A percentile compares a stretch with the other conserved stretches of the same genome.
Conservation (phyloP, 768 basidiomycete species). For the Crassisporium funariophilum region DNA sequence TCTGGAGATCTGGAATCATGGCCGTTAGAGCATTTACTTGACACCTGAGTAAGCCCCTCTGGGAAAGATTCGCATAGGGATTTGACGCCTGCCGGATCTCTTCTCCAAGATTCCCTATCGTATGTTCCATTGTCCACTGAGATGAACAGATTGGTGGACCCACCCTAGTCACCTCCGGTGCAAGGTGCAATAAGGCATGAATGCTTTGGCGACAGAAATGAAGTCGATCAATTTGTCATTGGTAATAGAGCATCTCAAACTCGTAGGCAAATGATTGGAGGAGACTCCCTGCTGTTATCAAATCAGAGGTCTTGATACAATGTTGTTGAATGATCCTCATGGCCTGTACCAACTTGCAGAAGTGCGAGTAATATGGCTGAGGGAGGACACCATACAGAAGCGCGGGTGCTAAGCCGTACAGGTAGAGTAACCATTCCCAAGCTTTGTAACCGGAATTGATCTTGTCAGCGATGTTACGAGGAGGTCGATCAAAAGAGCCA, state of each 20-base stretch:
- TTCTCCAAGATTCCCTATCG: slow-evolving; percentile 27
- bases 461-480: slow-evolving; percentile 42
- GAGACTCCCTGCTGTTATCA: slow-evolving; percentile 15
- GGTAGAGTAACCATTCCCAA: slow-evolving; percentile 28
- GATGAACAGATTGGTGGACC: slow-evolving; percentile 22
- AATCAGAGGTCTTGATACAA: slow-evolving; percentile 12
- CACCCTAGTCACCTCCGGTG: slow-evolving; percentile 22
- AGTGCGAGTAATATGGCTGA: slow-evolving; percentile 24
- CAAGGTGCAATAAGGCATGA: slow-evolving; percentile 30
- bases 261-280: slow-evolving; percentile 26
- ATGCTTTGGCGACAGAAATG: slow-evolving; percentile 36
- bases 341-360: slow-evolving; percentile 29
- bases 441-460: slow-evolving; percentile 35
- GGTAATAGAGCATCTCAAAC: slow-evolving; percentile 37
- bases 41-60: slow-evolving; percentile 15
- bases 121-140: slow-evolving; percentile 35
- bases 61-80: slow-evolving; percentile 26
- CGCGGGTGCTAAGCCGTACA: slow-evolving; percentile 29
- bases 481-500: slow-evolving; percentile 41
- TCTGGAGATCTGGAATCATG: slow-evolving; percentile 14
- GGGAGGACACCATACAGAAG: slow-evolving; percentile 30
- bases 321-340: slow-evolving; percentile 27
- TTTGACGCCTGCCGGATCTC: slow-evolving; percentile 27
- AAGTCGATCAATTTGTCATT: slow-evolving; percentile 24
- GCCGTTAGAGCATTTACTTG: slow-evolving; percentile 18